Evolutionary conservation across 2,329 filamentous ascomycete genomes (phyloP), one percentile per base, ranked within the genome.

Genomic region (Trichoderma breve): DNA sequence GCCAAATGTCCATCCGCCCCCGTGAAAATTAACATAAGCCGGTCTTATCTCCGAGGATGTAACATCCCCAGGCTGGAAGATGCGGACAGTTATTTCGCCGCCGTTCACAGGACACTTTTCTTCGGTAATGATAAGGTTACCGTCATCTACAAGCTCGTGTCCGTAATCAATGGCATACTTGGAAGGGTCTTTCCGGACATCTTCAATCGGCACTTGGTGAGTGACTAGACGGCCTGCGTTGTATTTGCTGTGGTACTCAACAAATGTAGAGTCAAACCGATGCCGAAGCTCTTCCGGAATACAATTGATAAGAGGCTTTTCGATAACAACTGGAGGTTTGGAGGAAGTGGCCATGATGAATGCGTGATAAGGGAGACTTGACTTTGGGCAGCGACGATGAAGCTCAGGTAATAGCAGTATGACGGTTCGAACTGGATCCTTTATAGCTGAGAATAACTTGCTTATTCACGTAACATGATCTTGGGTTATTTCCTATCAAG

Each of bases 381-480:
- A 18, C 36, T 18, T 14, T 3, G 3, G 15, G 36, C 15, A 39
- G 0, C 6, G 36, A 43, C 15, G 36, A 43, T 8, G 3, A 18
- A 43, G 15, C 6, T 18, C 15, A 43, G 15, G 7, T 39, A 18
- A 39, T 18, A 18, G 15, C 36, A 8, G 15, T 18, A 39, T 8
- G 36, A 1, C 1, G 6, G 36, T 7, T 18, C 6, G 6, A 18
- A 18, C 0, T 43, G 6, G 18, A 18, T 18, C 7, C 36, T 43
- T 43, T 43, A 43, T 43, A 43, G 3, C 0, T 18, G 36, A 43
- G 36, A 43, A 43, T 18, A 18, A 43, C 1, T 43, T 39, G 3
- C 1, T 18, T 18, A 39, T 18, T 1, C 2, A 18, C 15, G 6
- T 18, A 18, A 18, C 0, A 43, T 18, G 3, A 1, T 4, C 0